These are phyloP conservation scores for Scheffersomyces spartinae DNA, from an alignment of 805 yeast genomes.

Conservation along the genomic window DNA sequence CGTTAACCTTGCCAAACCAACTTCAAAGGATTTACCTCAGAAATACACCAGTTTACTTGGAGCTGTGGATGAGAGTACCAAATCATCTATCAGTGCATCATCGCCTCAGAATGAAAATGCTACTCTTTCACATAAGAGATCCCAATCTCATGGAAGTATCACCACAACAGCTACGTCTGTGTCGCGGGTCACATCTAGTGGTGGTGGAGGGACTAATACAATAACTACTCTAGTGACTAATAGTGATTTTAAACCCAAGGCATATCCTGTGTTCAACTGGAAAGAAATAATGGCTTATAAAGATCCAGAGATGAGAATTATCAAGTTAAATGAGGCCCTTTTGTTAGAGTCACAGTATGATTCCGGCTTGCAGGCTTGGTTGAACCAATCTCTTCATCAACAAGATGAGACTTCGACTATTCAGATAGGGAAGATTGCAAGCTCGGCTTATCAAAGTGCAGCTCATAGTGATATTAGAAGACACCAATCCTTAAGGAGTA, in stretches of 20 bases:
- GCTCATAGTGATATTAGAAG: conserved; percentile 29
- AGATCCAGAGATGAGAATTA: conserved; percentile 31
- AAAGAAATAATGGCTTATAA: conserved; percentile 26
- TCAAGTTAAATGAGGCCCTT: conserved; percentile 30
- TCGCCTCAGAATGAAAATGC: no score
- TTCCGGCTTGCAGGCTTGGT: conserved; percentile 50
- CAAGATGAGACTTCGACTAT: conserved; percentile 20
- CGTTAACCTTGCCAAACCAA: no score
- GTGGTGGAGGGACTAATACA: conserved; percentile 3
- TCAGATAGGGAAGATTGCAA: conserved; percentile 30
- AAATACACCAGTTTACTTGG: conserved; percentile 17
- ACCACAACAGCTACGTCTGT: conserved; percentile 7
- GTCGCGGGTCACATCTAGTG: conserved; percentile 7
- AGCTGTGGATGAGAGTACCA: no score
- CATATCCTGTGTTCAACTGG: conserved; percentile 29
- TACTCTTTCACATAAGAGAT: neutral
- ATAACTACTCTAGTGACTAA: conserved; percentile 7
- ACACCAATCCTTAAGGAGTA: conserved; percentile 22
- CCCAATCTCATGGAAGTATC: conserved; percentile 1
- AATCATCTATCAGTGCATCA: no score
- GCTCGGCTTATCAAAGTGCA: conserved; percentile 35
- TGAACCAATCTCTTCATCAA: no score
- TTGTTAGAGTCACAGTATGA: conserved; percentile 33
- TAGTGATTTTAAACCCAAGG: conserved; percentile 2
- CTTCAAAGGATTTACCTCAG: no score